Evolutionary conservation across 2,329 filamentous ascomycete genomes (phyloP).

Genomic region (Lasiodiplodia hormozganensis): DNA sequence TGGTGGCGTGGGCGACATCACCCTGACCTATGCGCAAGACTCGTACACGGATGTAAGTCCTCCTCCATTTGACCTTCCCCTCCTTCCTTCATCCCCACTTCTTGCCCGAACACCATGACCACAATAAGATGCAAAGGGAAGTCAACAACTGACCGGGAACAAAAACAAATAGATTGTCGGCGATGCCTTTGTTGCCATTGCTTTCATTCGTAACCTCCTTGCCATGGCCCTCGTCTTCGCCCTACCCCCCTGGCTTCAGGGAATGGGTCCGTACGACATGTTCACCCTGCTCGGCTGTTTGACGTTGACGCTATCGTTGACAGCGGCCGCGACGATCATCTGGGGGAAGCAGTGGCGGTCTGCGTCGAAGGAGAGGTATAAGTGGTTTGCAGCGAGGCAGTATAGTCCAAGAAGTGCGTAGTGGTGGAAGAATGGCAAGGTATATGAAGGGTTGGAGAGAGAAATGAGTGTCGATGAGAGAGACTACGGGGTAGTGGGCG

Average conservation of each 20-base stretch:
- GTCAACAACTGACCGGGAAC: background rate
- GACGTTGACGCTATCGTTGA: conserved; percentile 1
- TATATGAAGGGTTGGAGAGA: too few species aligned
- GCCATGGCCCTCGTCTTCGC: conserved; percentile 56
- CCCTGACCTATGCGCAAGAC: conserved; percentile 51
- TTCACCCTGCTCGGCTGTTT: conserved; percentile 46
- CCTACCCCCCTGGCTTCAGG: conserved; percentile 50
- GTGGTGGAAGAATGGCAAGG: background rate
- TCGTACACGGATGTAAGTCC: conserved; percentile 43
- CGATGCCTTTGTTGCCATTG: conserved; percentile 55
- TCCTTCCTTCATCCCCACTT: background rate
- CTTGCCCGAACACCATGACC: too few species aligned
- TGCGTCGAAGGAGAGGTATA: conserved; percentile 10
- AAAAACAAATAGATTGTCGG: conserved; percentile 50
- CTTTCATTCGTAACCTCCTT: conserved; percentile 54
- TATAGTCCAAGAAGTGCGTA: conserved; percentile 16
- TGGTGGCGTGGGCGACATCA: conserved; percentile 42
- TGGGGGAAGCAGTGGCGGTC: conserved; percentile 32
- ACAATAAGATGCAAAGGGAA: too few species aligned
- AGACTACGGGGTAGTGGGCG: too few species aligned
- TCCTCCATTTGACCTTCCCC: background rate
- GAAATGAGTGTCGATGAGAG: too few species aligned
- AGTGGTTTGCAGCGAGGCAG: conserved; percentile 7
- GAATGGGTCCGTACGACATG: conserved; percentile 50
- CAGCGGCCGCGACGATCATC: conserved; percentile 17